phyloP scores from a whole-genome alignment of 2,329 filamentous ascomycete species.

The Paracorniculantispora psalliotae region DNA sequence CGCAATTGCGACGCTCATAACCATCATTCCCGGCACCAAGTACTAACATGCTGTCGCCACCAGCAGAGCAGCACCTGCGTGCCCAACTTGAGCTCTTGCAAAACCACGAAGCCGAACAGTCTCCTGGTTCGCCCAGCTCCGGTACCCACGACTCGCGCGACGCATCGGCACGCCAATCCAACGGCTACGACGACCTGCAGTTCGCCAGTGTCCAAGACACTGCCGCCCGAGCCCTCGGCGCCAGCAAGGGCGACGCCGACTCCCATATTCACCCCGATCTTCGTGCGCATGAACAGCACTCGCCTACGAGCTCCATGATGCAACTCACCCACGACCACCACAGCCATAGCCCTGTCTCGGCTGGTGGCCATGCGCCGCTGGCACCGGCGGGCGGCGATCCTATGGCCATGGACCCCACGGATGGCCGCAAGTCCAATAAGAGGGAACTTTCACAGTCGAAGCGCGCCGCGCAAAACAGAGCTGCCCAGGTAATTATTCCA shows the following conservation, averaged over 20 bases:
- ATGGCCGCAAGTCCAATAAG: conserved; percentile 60
- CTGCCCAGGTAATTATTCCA: conserved; percentile 71
- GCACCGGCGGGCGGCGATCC: conserved; percentile 19
- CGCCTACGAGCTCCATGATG: conserved; percentile 32
- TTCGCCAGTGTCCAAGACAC: conserved; percentile 28
- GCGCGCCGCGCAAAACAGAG: conserved; percentile 91
- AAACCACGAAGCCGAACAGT: conserved; percentile 32
- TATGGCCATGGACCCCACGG: conserved; percentile 18
- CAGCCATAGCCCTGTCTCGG: conserved; percentile 27
- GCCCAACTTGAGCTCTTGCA: conserved; percentile 41
- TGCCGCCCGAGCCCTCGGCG: conserved; percentile 27
- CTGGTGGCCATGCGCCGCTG: conserved; percentile 19
- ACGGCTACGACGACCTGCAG: conserved; percentile 42
- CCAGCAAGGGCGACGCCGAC: conserved; percentile 35
- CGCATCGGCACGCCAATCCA: conserved; percentile 27
- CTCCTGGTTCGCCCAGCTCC: conserved; percentile 14
- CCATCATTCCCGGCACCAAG: background rate
- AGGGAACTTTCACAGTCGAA: conserved; percentile 93
- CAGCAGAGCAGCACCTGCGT: conserved; percentile 37
- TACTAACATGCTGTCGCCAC: conserved; percentile 17
- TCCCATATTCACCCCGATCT: conserved; percentile 46
- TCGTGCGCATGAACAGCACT: conserved; percentile 23
- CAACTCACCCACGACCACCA: conserved; percentile 29
- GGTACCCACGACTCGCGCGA: conserved; percentile 9
- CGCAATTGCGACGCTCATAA: background rate